Evolutionary conservation across 1,139 yeast species (phyloP).

Genomic region (Yamadazyma trypodendri): DNA sequence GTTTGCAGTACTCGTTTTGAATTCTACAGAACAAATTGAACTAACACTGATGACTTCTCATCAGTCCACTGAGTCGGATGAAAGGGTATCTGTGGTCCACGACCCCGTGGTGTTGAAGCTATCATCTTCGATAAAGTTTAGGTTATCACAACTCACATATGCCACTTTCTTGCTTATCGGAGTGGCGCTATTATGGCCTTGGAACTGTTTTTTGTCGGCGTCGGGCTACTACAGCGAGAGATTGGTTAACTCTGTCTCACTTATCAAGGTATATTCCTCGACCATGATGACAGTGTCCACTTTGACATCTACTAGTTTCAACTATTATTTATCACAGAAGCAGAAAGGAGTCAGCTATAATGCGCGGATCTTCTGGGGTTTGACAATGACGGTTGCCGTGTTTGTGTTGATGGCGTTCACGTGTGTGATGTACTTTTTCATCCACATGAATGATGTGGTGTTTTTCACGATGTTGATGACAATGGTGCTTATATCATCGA

Average conservation of each 20-base stretch:
- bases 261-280: constrained; percentile 68
- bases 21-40: constrained; percentile 4
- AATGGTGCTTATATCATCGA: constrained; percentile 57
- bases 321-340: constrained; percentile 62
- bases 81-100: background rate
- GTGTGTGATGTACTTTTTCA: constrained; percentile 44
- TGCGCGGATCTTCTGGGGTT: constrained; percentile 58
- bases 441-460: constrained; percentile 36
- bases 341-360: constrained; percentile 67
- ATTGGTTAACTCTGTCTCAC: constrained; percentile 50
- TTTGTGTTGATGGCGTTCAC: constrained; percentile 53
- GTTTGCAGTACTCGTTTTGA: background rate
- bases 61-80: constrained; percentile 13
- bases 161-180: constrained; percentile 70
- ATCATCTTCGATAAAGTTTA: constrained; percentile 11
- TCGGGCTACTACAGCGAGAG: constrained; percentile 75
- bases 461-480: constrained; percentile 52
- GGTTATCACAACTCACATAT: constrained; percentile 49
- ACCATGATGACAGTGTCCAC: constrained; percentile 92
- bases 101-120: constrained; percentile 31
- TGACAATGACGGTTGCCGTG: constrained; percentile 52
- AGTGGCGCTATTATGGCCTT: constrained; percentile 86
- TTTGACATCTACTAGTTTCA: constrained; percentile 60
- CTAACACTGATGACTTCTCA: constrained; percentile 19
- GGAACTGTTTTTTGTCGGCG: constrained; percentile 91